A percentile compares a stretch with the other conserved stretches of the same genome.
Evolutionary conservation across 2,329 filamentous ascomycete species (phyloP).

Genomic region (Amesomyces nigricolor): DNA sequence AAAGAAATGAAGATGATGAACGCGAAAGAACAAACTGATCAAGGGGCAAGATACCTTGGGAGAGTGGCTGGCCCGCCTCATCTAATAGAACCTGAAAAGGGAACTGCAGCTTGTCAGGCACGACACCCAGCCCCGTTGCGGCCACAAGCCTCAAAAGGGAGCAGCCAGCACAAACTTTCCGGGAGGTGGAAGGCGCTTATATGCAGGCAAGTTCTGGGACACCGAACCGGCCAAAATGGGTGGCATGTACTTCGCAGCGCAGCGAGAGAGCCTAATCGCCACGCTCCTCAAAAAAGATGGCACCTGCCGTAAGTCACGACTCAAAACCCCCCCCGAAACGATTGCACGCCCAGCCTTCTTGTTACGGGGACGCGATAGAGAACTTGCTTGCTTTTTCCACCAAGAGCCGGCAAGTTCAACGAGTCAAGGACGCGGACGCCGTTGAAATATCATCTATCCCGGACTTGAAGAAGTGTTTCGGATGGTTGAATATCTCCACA

Average conservation of each 20-base stretch:
- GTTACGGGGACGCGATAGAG: conserved; percentile 2
- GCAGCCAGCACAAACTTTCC: too few relatives aligned
- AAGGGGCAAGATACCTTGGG: too few relatives aligned
- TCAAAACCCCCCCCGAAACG: neutral
- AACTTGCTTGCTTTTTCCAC: conserved; percentile 5
- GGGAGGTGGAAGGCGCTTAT: neutral
- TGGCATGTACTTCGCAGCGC: neutral
- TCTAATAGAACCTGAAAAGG: too few relatives aligned
- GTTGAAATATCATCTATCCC: neutral
- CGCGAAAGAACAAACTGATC: too few relatives aligned
- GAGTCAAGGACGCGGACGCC: neutral
- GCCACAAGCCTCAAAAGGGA: too few relatives aligned
- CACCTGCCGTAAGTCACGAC: neutral
- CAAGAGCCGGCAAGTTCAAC: neutral
- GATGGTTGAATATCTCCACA: conserved; percentile 4
- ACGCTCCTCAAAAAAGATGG: conserved; percentile 2
- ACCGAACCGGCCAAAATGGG: neutral
- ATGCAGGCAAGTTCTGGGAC: conserved; percentile 1
- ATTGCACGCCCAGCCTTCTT: neutral
- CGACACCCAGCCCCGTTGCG: too few relatives aligned
- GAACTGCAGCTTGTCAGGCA: too few relatives aligned
- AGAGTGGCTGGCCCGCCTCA: too few relatives aligned
- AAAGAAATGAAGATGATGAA: too few relatives aligned
- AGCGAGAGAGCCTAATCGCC: neutral
- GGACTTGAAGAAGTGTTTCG: conserved; percentile 5